Evolutionary conservation across 352 stramenopile genomes (phyloP).

Genomic region (Phytophthora cactorum): DNA sequence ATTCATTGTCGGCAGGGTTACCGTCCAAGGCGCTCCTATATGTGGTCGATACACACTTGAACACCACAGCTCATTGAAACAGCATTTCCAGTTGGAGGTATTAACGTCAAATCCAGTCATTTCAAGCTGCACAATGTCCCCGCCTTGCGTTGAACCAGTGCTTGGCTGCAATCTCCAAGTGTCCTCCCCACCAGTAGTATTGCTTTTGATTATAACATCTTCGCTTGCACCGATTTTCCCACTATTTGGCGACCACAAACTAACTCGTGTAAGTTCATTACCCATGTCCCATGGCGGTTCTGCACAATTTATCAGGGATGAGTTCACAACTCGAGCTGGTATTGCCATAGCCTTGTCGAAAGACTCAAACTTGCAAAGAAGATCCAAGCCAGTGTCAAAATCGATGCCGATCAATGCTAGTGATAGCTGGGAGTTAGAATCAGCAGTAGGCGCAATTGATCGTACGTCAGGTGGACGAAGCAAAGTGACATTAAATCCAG

Average conservation of each 20-base stretch:
- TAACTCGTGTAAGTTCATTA: conserved; percentile 24
- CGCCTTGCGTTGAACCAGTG: conserved; percentile 22
- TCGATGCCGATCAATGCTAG: conserved; percentile 43
- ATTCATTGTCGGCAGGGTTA: conserved; percentile 23
- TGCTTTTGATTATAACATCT: conserved; percentile 8
- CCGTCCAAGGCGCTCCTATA: conserved; percentile 8
- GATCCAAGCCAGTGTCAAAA: conserved; percentile 41
- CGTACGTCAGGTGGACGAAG: conserved; percentile 37
- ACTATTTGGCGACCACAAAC: conserved; percentile 38
- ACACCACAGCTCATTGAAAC: conserved; percentile 40
- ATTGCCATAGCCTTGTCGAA: conserved; percentile 20
- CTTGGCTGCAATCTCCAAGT: conserved; percentile 36
- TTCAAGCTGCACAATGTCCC: conserved; percentile 14
- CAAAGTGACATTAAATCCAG: conserved; percentile 51
- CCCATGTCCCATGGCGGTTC: conserved; percentile 26
- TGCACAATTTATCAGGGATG: conserved; percentile 41
- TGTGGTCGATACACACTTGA: conserved; percentile 16
- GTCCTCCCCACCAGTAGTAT: neutral
- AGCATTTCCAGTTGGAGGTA: conserved; percentile 38
- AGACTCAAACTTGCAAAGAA: conserved; percentile 53
- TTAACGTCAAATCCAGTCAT: conserved; percentile 6
- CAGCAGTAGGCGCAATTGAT: neutral
- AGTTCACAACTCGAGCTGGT: conserved; percentile 42
- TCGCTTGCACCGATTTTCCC: conserved; percentile 19
- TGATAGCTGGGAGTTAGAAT: neutral